Percentiles rank a stretch among this genome's conserved stretches.
These are phyloP conservation scores for Zymoseptoria ardabiliae DNA, from an alignment of 2,329 filamentous ascomycete species.

Conservation along the genomic window DNA sequence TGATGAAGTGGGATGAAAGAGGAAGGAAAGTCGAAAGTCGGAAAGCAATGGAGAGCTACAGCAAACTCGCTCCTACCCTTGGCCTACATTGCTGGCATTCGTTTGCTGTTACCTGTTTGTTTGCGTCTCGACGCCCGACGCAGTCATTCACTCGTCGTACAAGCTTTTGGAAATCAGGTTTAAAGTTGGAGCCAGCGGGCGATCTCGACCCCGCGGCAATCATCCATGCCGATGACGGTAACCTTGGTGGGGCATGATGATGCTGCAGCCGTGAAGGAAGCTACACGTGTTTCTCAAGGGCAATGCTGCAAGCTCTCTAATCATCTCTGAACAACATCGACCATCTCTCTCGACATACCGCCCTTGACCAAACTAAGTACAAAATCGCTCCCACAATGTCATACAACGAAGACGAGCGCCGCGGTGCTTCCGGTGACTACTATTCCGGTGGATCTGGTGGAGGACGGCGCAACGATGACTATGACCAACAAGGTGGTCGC, in stretches of 20 bases:
- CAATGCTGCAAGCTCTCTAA: background rate
- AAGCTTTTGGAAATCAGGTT: background rate
- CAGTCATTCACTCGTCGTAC: background rate
- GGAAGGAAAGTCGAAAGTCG: background rate
- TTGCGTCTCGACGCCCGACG: background rate
- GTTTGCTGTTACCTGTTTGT: background rate
- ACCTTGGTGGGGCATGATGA: background rate
- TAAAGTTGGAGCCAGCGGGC: background rate
- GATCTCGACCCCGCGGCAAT: background rate
- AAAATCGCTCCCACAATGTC: slow-evolving; percentile 16
- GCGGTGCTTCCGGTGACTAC: slow-evolving; percentile 2
- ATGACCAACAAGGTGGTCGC: slow-evolving; percentile 7
- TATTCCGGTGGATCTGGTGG: slow-evolving; percentile 1
- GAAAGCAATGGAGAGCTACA: background rate
- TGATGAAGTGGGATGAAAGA: background rate
- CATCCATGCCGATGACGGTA: background rate
- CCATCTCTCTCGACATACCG: background rate
- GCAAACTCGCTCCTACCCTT: background rate
- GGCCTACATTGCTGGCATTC: background rate
- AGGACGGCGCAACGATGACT: slow-evolving; percentile 7
- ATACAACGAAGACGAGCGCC: slow-evolving; percentile 19
- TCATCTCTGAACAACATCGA: background rate
- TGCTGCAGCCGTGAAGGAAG: background rate
- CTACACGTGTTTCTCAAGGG: background rate
- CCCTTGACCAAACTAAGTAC: background rate